These are phyloP conservation scores for Mortierella claussenii DNA, from an alignment of 192 early-diverging fungal species.

Conservation along the genomic window DNA sequence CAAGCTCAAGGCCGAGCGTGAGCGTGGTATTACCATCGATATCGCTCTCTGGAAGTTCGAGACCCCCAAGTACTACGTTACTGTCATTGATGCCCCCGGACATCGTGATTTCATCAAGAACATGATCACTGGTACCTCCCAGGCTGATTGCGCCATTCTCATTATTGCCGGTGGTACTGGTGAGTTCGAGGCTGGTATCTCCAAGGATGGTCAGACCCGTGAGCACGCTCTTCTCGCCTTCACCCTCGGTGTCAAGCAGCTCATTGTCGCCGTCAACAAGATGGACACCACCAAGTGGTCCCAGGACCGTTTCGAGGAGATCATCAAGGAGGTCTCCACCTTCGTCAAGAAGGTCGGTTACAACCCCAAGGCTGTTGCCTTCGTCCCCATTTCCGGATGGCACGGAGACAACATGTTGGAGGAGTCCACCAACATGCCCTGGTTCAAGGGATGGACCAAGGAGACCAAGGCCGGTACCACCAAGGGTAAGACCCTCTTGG, in stretches of 20 bases:
- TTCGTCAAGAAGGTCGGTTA: slow-evolving; percentile 99
- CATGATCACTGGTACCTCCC: slow-evolving; percentile 99
- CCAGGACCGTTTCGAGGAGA: slow-evolving; percentile 95
- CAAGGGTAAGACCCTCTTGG: slow-evolving; percentile 87
- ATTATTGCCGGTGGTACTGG: slow-evolving; percentile 93
- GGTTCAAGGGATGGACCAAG: slow-evolving; percentile 98
- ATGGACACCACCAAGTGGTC: slow-evolving; percentile 98
- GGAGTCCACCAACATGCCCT: slow-evolving; percentile 91
- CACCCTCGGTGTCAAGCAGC: slow-evolving; percentile 98
- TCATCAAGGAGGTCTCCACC: slow-evolving; percentile 93
- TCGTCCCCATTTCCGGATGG: slow-evolving; percentile 99
- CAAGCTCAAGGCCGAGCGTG: slow-evolving; percentile 99
- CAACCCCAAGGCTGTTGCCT: slow-evolving; percentile 91
- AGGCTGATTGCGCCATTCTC: slow-evolving; percentile 97
- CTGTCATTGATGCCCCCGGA: slow-evolving; percentile 99
- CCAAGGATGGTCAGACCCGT: slow-evolving; percentile 99
- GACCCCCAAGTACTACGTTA: slow-evolving; percentile 76
- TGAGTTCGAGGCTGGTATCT: slow-evolving; percentile 96
- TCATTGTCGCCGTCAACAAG: slow-evolving; percentile 99
- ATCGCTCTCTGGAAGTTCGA: slow-evolving; percentile 98
- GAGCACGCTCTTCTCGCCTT: slow-evolving; percentile 98
- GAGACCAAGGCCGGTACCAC: slow-evolving; percentile 77
- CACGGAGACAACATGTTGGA: slow-evolving; percentile 99
- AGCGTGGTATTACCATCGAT: slow-evolving; percentile 98
- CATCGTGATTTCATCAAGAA: slow-evolving; percentile 99